Percentiles rank a stretch among this genome's conserved stretches.
phyloP scores from a whole-genome alignment of 495 filamentous ascomycete genomes.

The Penicillium longicatenatum region DNA sequence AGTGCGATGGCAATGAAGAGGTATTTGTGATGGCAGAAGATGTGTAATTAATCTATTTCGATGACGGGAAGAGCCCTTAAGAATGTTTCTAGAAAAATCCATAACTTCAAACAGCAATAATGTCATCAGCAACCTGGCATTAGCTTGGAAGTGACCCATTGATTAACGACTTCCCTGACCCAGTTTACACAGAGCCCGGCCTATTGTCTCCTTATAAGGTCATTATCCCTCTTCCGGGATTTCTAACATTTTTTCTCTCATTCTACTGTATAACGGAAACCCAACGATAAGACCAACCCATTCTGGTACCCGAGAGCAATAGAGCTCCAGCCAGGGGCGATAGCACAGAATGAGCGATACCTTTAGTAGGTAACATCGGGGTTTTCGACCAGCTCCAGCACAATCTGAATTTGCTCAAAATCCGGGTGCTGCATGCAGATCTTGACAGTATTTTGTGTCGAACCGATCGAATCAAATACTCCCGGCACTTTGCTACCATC shows the following conservation, averaged over 20 bases:
- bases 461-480: constrained; percentile 32
- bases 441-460: constrained; percentile 70
- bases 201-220: no score
- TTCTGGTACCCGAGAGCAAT: no score
- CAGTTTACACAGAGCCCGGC: no score
- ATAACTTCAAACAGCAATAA: neutral
- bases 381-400: constrained; percentile 93
- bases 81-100: neutral
- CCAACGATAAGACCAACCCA: no score
- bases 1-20: neutral
- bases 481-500: constrained; percentile 64
- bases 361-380: no score
- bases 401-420: constrained; percentile 74
- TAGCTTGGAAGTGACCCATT: neutral
- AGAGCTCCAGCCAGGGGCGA: no score
- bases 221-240: no score
- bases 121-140: neutral
- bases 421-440: constrained; percentile 94
- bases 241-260: no score
- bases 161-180: no score
- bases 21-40: neutral
- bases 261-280: no score
- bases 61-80: neutral
- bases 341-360: no score
- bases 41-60: neutral